Conservation (phyloP, 768 basidiomycete genomes). For the Phanerochaete sordida region DNA sequence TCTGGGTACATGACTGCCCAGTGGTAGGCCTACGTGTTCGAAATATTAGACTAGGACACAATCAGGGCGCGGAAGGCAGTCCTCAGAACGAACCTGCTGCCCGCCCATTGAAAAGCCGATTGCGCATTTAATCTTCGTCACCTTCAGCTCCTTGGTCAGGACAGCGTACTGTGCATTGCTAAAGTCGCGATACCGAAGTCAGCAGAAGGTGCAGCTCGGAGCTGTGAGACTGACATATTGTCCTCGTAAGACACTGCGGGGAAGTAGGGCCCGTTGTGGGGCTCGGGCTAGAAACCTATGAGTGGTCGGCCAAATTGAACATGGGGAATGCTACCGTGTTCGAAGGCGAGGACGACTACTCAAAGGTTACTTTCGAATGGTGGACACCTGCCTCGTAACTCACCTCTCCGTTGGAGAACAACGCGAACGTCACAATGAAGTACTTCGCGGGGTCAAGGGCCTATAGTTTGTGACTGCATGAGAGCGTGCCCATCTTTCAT, state of each 20-base stretch:
- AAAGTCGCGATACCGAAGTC: background rate
- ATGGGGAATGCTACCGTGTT: constrained; percentile 43
- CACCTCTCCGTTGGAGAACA: constrained; percentile 61
- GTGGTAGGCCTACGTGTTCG: constrained; percentile 42
- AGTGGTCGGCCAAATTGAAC: background rate
- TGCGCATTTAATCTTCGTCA: constrained; percentile 42
- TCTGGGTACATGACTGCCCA: constrained; percentile 57
- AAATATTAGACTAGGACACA: no score
- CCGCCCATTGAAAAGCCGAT: constrained; percentile 62
- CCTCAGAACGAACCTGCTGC: constrained; percentile 35
- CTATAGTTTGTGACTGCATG: constrained; percentile 22
- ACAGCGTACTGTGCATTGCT: constrained; percentile 56
- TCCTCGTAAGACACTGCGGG: constrained; percentile 51
- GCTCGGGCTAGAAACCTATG: constrained; percentile 37
- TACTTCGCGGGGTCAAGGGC: constrained; percentile 49
- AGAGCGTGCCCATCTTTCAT: background rate
- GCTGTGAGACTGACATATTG: constrained; percentile 39
- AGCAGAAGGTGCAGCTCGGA: background rate
- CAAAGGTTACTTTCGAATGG: background rate
- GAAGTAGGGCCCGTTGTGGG: constrained; percentile 58
- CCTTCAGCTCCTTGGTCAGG: constrained; percentile 42
- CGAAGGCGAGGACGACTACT: constrained; percentile 57
- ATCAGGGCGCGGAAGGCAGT: background rate
- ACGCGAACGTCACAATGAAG: constrained; percentile 51
- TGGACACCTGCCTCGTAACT: background rate